A percentile compares a stretch with the other conserved stretches of the same genome.
Evolutionary conservation across 2,329 filamentous ascomycete species (phyloP).

Genomic region (Diaporthe helianthi): DNA sequence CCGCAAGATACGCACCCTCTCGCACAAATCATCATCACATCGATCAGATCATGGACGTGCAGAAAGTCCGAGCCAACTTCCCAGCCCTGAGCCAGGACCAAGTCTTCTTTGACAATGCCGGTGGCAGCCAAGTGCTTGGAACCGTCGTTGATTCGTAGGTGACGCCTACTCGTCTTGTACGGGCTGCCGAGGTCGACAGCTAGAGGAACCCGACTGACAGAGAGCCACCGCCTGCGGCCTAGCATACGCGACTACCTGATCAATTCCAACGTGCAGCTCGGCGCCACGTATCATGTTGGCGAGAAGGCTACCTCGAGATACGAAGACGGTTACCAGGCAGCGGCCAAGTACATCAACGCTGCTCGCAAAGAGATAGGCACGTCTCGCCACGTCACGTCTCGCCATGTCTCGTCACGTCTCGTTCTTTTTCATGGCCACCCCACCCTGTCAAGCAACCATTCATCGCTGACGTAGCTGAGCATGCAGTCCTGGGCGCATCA

Average conservation of each 20-base stretch:
- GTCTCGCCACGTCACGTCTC: conserved; percentile 48
- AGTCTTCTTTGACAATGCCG: conserved; percentile 80
- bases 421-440: no score
- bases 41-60: conserved; percentile 55
- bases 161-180: no score
- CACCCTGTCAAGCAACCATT: background rate
- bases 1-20: background rate
- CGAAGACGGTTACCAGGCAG: conserved; percentile 65
- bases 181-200: no score
- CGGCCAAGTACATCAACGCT: conserved; percentile 75
- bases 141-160: conserved; percentile 71
- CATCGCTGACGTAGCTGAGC: background rate
- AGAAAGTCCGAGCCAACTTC: conserved; percentile 65
- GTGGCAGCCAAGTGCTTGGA: conserved; percentile 74
- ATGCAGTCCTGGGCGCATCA: conserved; percentile 70
- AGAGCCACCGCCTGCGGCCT: conserved; percentile 15
- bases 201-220: background rate
- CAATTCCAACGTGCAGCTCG: conserved; percentile 76
- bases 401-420: no score
- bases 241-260: conserved; percentile 72
- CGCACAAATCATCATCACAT: background rate
- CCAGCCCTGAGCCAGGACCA: conserved; percentile 70
- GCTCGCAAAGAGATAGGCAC: conserved; percentile 68
- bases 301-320: conserved; percentile 66
- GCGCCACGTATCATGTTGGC: conserved; percentile 70